phyloP scores from a whole-genome alignment of 495 filamentous ascomycete genomes.

The Trichoderma virens region DNA sequence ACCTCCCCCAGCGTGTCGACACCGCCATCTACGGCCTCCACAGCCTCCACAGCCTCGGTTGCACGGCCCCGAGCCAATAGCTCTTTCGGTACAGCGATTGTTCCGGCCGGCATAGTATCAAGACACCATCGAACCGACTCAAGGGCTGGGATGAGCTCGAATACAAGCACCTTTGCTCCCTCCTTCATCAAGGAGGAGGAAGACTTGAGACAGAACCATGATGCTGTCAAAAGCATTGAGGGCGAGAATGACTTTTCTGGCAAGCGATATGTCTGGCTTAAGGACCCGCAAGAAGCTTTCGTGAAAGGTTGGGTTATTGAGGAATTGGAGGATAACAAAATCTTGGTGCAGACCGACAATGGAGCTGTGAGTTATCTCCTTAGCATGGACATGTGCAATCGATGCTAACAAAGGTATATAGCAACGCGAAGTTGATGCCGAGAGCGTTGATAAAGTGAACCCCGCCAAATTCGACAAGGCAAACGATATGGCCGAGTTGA shows the following conservation, averaged over 20 bases:
- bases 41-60: constrained; percentile 15
- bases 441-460: constrained; percentile 95
- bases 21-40: constrained; percentile 17
- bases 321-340: constrained; percentile 54
- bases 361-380: constrained; percentile 57
- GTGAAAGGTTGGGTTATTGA: constrained; percentile 86
- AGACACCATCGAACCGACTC: constrained; percentile 56
- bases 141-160: constrained; percentile 33
- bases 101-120: constrained; percentile 13
- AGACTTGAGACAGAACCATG: constrained; percentile 48
- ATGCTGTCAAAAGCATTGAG: constrained; percentile 70
- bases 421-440: constrained; percentile 79
- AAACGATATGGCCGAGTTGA: constrained; percentile 98
- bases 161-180: constrained; percentile 80
- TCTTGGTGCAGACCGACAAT: constrained; percentile 90
- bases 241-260: constrained; percentile 98
- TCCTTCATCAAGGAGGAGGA: constrained; percentile 88
- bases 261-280: constrained; percentile 97
- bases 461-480: constrained; percentile 99
- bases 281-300: constrained; percentile 79
- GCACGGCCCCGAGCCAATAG: constrained; percentile 38
- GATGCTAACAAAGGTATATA: constrained; percentile 27
- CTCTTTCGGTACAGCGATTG: constrained; percentile 20
- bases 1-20: constrained; percentile 29
- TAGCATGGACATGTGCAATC: background rate